Conservation (phyloP, 495 filamentous ascomycete species). For the Amphirosellinia nigrospora region DNA sequence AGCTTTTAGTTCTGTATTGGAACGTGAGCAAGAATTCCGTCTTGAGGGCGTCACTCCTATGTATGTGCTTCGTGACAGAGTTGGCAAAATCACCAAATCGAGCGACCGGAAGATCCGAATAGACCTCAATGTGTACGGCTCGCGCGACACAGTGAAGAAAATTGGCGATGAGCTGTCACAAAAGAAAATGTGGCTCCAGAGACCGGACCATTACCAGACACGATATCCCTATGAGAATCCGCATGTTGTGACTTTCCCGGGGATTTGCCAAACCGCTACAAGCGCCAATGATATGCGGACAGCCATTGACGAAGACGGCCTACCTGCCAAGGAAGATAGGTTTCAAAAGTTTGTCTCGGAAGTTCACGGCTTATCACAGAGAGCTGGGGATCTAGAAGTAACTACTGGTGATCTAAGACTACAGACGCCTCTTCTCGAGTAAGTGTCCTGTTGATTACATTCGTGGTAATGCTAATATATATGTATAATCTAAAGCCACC, state of each 20-base stretch:
- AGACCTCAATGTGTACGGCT: constrained; percentile 48
- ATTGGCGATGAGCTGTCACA: constrained; percentile 39
- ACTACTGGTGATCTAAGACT: constrained; percentile 32
- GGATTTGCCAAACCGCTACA: constrained; percentile 19
- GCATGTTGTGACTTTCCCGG: constrained; percentile 39
- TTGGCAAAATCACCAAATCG: constrained; percentile 31
- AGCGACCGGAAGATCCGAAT: constrained; percentile 36
- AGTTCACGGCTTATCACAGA: constrained; percentile 32
- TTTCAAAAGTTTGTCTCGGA: constrained; percentile 32
- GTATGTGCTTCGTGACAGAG: constrained; percentile 27
- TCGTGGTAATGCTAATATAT: not conserved
- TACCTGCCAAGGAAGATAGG: constrained; percentile 25
- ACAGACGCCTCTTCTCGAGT: constrained; percentile 34
- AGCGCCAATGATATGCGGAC: constrained; percentile 3
- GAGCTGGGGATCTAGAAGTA: constrained; percentile 27
- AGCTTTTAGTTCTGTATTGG: constrained; percentile 26
- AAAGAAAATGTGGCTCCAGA: constrained; percentile 44
- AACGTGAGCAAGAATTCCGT: constrained; percentile 15
- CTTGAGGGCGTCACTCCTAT: constrained; percentile 32
- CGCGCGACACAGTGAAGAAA: constrained; percentile 18
- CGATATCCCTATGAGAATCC: constrained; percentile 41
- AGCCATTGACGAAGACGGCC: constrained; percentile 9
- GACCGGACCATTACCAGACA: constrained; percentile 31
- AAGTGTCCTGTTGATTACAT: not conserved
- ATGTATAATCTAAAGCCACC: constrained; percentile 40